A percentile compares a stretch with the other conserved stretches of the same genome.
These are phyloP conservation scores for Ramularia collo-cygni DNA, from an alignment of 2,329 filamentous ascomycete species.

Conservation along the genomic window DNA sequence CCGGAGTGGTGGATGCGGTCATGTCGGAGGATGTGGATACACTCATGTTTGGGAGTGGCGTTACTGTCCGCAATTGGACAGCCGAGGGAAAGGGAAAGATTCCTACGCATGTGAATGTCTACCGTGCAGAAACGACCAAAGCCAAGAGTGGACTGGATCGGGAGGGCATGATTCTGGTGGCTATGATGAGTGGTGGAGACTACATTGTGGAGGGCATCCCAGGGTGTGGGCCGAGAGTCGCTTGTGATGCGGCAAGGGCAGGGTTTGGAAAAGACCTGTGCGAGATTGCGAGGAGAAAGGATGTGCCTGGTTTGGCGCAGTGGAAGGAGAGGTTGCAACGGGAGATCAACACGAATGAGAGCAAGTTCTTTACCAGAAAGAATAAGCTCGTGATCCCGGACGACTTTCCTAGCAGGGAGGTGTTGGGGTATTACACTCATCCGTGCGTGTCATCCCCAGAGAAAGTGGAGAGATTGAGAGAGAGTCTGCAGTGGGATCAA, in stretches of 20 bases:
- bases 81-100: constrained; percentile 60
- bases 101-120: constrained; percentile 81
- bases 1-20: constrained; percentile 84
- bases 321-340: constrained; percentile 70
- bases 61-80: constrained; percentile 58
- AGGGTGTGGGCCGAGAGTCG: constrained; percentile 79
- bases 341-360: constrained; percentile 78
- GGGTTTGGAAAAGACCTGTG: constrained; percentile 77
- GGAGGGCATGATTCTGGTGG: constrained; percentile 88
- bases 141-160: constrained; percentile 60
- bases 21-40: constrained; percentile 92
- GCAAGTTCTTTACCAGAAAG: constrained; percentile 67
- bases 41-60: constrained; percentile 19
- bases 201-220: constrained; percentile 78
- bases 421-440: constrained; percentile 80
- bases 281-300: constrained; percentile 49
- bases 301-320: constrained; percentile 51
- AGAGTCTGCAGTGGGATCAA: constrained; percentile 53
- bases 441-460: constrained; percentile 66
- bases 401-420: constrained; percentile 69
- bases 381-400: constrained; percentile 71
- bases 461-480: constrained; percentile 49
- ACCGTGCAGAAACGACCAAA: constrained; percentile 57
- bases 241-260: constrained; percentile 81
- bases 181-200: constrained; percentile 91